A percentile compares a stretch with the other conserved stretches of the same genome.
phyloP scores from a whole-genome alignment of 768 basidiomycete species.

The Boletus pseudopeckii region DNA sequence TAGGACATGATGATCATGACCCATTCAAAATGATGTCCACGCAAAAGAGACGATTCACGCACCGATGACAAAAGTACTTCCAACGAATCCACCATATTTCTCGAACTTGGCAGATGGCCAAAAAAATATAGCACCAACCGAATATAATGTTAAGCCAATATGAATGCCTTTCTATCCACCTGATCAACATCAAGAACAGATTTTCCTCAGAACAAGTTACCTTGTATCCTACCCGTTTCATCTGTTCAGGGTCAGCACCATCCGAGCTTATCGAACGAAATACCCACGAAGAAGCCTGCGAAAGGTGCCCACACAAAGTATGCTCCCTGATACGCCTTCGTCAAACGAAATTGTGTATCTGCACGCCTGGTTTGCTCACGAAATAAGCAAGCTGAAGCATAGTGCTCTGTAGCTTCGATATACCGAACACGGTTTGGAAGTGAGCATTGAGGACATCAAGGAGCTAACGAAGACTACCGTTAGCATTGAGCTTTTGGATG shows the following conservation, averaged over 20 bases:
- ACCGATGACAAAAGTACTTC: slow-evolving; percentile 70
- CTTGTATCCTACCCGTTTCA: slow-evolving; percentile 66
- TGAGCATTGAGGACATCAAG: slow-evolving; percentile 70
- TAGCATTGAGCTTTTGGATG: neutral
- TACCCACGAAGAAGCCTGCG: slow-evolving; percentile 54
- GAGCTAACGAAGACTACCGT: slow-evolving; percentile 40
- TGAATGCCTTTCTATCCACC: slow-evolving; percentile 53
- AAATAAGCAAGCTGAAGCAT: slow-evolving; percentile 74
- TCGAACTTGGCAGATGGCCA: slow-evolving; percentile 71
- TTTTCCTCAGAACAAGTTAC: slow-evolving; percentile 20
- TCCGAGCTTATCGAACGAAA: neutral
- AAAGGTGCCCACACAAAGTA: slow-evolving; percentile 60
- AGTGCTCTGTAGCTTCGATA: slow-evolving; percentile 68
- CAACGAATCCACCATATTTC: slow-evolving; percentile 71
- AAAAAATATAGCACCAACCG: slow-evolving; percentile 70
- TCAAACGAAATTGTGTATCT: neutral
- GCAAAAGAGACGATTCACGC: slow-evolving; percentile 4
- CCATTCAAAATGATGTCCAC: neutral
- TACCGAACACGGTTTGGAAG: slow-evolving; percentile 67
- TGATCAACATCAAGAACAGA: neutral
- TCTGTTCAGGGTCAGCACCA: slow-evolving; percentile 34
- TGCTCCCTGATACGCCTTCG: slow-evolving; percentile 41
- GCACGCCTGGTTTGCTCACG: slow-evolving; percentile 31
- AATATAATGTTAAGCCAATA: slow-evolving; percentile 56
- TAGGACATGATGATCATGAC: slow-evolving; percentile 13